Conservation (phyloP, 805 yeast genomes). For the Lipomyces lipofer region DNA sequence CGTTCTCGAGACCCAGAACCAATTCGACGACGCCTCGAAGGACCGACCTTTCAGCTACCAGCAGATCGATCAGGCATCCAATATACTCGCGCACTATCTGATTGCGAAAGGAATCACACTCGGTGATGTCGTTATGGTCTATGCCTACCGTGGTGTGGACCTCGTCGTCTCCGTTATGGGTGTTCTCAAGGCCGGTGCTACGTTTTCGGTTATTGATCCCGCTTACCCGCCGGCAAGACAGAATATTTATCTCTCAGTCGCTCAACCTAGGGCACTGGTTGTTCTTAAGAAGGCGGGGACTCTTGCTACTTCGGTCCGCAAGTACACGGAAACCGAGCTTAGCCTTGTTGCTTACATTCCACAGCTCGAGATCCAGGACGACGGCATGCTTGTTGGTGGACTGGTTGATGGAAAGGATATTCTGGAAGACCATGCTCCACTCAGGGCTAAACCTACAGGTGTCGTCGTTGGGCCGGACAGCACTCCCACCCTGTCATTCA, state of each 20-base stretch:
- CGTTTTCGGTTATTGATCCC: conserved; percentile 97
- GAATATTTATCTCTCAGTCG: conserved; percentile 87
- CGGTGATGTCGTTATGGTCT: conserved; percentile 97
- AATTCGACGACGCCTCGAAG: conserved; percentile 48
- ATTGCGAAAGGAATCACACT: conserved; percentile 75
- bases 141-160: conserved; percentile 97
- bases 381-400: conserved; percentile 66
- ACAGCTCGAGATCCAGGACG: conserved; percentile 70
- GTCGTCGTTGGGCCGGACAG: conserved; percentile 96
- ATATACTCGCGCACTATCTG: conserved; percentile 86
- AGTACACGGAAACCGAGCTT: conserved; percentile 72
- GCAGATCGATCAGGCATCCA: conserved; percentile 91
- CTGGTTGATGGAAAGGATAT: conserved; percentile 47
- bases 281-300: conserved; percentile 89
- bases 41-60: conserved; percentile 77
- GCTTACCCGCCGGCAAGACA: conserved; percentile 99
- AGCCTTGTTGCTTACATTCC: conserved; percentile 73
- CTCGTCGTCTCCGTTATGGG: conserved; percentile 97
- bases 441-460: conserved; percentile 64
- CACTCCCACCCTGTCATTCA: conserved; percentile 93
- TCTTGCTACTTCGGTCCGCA: conserved; percentile 72
- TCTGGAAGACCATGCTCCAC: conserved; percentile 49
- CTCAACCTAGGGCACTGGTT: conserved; percentile 87
- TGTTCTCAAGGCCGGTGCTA: conserved; percentile 96
- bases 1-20: conserved; percentile 87